Percentiles rank a stretch among this genome's conserved stretches.
Conservation (phyloP, 1,284 basidiomycete species). For the Leccinum griseonigrum region DNA sequence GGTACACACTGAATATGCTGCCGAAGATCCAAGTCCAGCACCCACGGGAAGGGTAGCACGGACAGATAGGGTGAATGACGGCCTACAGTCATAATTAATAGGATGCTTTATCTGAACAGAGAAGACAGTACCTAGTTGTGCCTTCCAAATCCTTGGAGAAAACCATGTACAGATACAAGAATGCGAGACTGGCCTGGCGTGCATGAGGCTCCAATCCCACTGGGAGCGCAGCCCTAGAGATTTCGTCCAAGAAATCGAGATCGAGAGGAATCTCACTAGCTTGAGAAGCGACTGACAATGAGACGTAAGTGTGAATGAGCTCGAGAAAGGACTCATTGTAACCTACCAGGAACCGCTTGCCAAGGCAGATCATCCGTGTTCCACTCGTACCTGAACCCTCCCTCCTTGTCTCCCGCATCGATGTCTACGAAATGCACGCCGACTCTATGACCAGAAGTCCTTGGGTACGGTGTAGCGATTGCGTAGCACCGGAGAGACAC, state of each 20-base stretch:
- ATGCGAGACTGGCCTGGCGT: constrained; percentile 74
- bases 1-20: constrained; percentile 89
- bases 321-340: not conserved
- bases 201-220: constrained; percentile 49
- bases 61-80: constrained; percentile 75
- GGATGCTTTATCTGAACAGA: not conserved
- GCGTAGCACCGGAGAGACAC: constrained; percentile 96
- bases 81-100: constrained; percentile 38
- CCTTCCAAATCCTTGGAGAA: constrained; percentile 46
- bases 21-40: constrained; percentile 97
- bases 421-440: constrained; percentile 84
- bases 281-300: constrained; percentile 26
- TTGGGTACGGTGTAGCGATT: constrained; percentile 71
- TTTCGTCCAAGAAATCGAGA: constrained; percentile 65
- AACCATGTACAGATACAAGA: constrained; percentile 93
- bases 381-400: constrained; percentile 76
- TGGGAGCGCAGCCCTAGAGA: constrained; percentile 52
- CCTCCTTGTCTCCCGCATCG: constrained; percentile 36
- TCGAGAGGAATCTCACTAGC: constrained; percentile 63
- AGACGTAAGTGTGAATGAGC: constrained; percentile 13
- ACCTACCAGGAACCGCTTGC: constrained; percentile 61
- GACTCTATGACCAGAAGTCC: constrained; percentile 46
- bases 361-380: constrained; percentile 82
- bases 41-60: constrained; percentile 97
- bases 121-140: constrained; percentile 48